A percentile compares a stretch with the other conserved stretches of the same genome.
Evolutionary conservation across 352 stramenopile species (phyloP).

Genomic region (Stramenopiles sp.): DNA sequence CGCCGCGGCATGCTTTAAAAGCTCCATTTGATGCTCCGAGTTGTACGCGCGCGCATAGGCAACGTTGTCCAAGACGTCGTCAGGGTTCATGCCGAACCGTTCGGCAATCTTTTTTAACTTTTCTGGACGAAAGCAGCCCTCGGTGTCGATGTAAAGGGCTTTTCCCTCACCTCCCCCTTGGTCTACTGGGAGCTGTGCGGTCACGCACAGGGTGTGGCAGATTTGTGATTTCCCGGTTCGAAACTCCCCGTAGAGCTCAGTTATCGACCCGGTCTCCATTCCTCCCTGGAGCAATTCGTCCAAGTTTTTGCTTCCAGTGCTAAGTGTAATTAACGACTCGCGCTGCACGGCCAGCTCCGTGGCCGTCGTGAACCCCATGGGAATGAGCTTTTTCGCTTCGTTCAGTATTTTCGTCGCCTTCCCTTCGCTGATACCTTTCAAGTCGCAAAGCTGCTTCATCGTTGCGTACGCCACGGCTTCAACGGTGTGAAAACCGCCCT

Average conservation of each 20-base stretch:
- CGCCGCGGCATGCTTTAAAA: conserved; percentile 86
- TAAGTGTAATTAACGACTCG: conserved; percentile 68
- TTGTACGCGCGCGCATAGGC: conserved; percentile 96
- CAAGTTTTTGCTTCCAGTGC: conserved; percentile 65
- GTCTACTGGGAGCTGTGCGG: conserved; percentile 87
- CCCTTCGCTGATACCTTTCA: conserved; percentile 97
- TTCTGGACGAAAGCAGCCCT: conserved; percentile 93
- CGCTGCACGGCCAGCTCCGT: conserved; percentile 45
- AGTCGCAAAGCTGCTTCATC: conserved; percentile 81
- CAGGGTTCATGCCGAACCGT: conserved; percentile 83
- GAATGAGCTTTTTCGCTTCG: conserved; percentile 83
- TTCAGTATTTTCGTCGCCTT: conserved; percentile 97
- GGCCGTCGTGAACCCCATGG: conserved; percentile 96
- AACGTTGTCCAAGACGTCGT: conserved; percentile 94
- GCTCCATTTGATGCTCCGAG: conserved; percentile 93
- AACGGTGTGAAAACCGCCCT: conserved; percentile 88
- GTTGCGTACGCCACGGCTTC: conserved; percentile 93
- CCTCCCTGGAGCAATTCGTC: conserved; percentile 72
- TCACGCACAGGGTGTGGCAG: conserved; percentile 98
- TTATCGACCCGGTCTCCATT: conserved; percentile 93
- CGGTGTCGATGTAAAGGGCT: conserved; percentile 96
- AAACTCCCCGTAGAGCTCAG: conserved; percentile 97
- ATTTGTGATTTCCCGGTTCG: conserved; percentile 97
- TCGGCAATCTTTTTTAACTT: conserved; percentile 88
- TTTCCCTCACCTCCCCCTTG: conserved; percentile 90